phyloP scores from a whole-genome alignment of 176 grass and related monocot genomes.

The Thinopyrum elongatum region DNA sequence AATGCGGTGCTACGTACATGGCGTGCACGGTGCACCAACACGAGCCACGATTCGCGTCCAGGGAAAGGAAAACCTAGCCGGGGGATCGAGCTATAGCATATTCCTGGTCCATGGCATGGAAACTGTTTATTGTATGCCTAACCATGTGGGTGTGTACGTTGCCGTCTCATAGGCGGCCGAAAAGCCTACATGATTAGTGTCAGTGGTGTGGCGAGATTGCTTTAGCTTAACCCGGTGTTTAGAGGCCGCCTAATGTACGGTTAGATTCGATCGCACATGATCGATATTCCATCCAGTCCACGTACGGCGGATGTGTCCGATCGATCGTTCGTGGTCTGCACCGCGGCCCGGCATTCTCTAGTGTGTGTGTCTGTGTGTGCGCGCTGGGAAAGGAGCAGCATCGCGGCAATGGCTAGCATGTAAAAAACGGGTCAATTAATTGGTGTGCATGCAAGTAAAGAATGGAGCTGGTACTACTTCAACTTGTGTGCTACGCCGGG shows the following conservation, averaged over 20 bases:
- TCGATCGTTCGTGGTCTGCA: too few relatives aligned
- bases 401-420: neutral
- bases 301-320: too few relatives aligned
- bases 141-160: neutral
- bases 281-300: neutral
- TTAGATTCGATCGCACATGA: slow-evolving; percentile 1
- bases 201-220: neutral
- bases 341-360: too few relatives aligned
- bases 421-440: neutral
- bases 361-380: neutral
- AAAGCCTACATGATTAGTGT: neutral
- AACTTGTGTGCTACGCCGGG: neutral
- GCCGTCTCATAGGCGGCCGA: neutral
- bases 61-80: neutral
- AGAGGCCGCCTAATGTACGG: neutral
- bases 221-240: slow-evolving; percentile 9
- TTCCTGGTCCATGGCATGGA: neutral
- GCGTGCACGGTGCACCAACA: slow-evolving; percentile 10
- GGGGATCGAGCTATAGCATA: too few relatives aligned
- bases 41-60: slow-evolving; percentile 33
- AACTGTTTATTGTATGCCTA: neutral
- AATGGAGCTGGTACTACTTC: neutral
- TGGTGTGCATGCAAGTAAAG: slow-evolving; percentile 31
- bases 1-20: too few relatives aligned
- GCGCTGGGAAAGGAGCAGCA: too few relatives aligned